These are phyloP conservation scores for Cronartium quercuum DNA, from an alignment of 1,284 basidiomycete species.

Conservation along the genomic window DNA sequence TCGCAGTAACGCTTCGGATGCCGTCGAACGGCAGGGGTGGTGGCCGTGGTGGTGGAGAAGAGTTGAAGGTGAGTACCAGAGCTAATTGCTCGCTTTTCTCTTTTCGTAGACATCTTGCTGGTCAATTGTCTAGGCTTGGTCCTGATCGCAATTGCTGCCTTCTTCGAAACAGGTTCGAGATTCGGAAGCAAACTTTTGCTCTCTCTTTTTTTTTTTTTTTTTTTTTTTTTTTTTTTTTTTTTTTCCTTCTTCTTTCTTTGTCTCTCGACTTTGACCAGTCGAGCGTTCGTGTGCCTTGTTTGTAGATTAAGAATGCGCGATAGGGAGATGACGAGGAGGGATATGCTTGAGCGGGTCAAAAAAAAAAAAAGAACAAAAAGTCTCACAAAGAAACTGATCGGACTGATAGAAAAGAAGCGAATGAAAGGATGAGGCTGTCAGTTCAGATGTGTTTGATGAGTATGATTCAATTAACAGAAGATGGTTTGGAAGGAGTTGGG, in stretches of 20 bases:
- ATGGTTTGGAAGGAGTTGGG: not conserved
- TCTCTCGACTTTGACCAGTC: not conserved
- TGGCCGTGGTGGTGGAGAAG: not conserved
- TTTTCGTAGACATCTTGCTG: not conserved
- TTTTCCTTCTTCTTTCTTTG: not conserved
- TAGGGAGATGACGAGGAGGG: not conserved
- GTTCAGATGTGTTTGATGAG: not conserved
- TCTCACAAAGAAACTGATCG: not conserved
- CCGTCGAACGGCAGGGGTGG: not conserved
- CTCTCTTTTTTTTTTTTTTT: not conserved
- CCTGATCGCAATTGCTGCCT: not conserved
- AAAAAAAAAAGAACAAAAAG: not conserved
- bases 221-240: not conserved
- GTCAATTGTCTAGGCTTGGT: not conserved
- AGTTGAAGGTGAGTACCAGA: not conserved
- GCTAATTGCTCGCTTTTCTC: not conserved
- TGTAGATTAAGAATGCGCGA: not conserved
- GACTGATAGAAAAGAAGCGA: not conserved
- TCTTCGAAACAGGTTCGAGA: not conserved
- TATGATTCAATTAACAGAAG: not conserved
- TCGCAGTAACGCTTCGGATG: not conserved
- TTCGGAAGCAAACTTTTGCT: not conserved
- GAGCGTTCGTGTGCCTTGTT: not conserved
- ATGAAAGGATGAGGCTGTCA: not conserved
- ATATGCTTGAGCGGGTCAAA: not conserved